These are phyloP conservation scores for Colletotrichum lindemuthianum DNA, from an alignment of 2,329 filamentous ascomycete genomes.

Conservation along the genomic window DNA sequence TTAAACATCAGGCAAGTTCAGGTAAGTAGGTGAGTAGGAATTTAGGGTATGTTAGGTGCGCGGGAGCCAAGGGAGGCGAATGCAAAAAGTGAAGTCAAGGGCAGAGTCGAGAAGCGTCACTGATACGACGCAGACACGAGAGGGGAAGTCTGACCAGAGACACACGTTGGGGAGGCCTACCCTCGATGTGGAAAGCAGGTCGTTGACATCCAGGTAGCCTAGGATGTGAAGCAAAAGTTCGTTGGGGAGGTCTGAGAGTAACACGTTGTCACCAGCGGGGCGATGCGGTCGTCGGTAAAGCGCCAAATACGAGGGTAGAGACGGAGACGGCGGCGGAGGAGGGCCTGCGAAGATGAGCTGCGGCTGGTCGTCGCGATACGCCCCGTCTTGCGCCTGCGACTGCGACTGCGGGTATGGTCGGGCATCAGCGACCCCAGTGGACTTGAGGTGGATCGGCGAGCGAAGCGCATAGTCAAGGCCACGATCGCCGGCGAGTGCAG, in stretches of 20 bases:
- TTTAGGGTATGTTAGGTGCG: no score
- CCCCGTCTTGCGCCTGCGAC: background rate
- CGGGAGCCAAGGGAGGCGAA: background rate
- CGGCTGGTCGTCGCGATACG: constrained; percentile 9
- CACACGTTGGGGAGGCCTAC: constrained; percentile 51
- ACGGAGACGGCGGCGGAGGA: no score
- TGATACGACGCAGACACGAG: no score
- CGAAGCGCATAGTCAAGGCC: constrained; percentile 35
- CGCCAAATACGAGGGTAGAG: constrained; percentile 18
- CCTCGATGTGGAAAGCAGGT: constrained; percentile 65
- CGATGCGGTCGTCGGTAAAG: constrained; percentile 9
- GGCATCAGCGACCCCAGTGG: constrained; percentile 42
- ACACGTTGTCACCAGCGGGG: constrained; percentile 15
- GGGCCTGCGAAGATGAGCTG: constrained; percentile 5
- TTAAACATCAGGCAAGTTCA: no score
- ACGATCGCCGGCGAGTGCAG: constrained; percentile 16
- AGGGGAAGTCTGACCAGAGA: no score
- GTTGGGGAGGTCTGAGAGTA: constrained; percentile 56
- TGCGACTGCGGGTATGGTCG: constrained; percentile 36
- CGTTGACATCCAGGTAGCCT: constrained; percentile 65
- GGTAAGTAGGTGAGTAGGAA: no score
- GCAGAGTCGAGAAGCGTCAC: constrained; percentile 11
- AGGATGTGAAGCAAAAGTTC: constrained; percentile 67
- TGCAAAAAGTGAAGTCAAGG: background rate
- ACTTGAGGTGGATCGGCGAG: constrained; percentile 36